Evolutionary conservation across 106 monocot genomes (phyloP).

Genomic region (Vanilla planifolia): DNA sequence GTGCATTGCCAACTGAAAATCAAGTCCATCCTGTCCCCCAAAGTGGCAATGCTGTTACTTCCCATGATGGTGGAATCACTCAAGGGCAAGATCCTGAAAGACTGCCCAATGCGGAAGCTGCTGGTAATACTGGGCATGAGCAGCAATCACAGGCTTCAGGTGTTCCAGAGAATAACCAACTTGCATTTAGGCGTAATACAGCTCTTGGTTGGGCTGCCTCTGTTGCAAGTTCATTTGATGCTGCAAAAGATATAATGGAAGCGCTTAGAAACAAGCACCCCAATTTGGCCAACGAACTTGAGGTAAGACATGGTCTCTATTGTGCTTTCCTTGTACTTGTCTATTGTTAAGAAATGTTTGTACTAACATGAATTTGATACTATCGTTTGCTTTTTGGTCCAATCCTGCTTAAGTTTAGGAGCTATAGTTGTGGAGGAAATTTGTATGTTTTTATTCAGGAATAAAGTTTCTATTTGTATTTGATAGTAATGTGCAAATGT

Average conservation of each 20-base stretch:
- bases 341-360: no score
- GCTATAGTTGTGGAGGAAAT: no score
- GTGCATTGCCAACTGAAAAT: constrained; percentile 38
- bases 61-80: constrained; percentile 64
- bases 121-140: constrained; percentile 37
- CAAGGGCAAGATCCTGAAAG: constrained; percentile 76
- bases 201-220: constrained; percentile 72
- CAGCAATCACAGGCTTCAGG: constrained; percentile 49
- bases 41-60: constrained; percentile 20
- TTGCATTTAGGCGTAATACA: constrained; percentile 45
- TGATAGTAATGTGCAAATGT: no score
- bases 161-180: constrained; percentile 28
- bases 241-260: constrained; percentile 99
- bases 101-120: constrained; percentile 42
- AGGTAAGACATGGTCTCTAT: constrained; percentile 39
- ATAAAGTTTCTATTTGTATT: no score
- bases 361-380: no score
- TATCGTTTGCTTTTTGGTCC: no score
- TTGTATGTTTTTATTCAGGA: no score
- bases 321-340: no score
- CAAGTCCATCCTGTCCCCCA: constrained; percentile 48
- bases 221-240: constrained; percentile 89
- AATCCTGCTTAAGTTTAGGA: no score
- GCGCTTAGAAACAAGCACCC: constrained; percentile 91
- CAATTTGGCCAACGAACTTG: constrained; percentile 90